Evolutionary conservation across 2,329 filamentous ascomycete genomes (phyloP), one percentile per base, ranked within the genome.

Genomic region (Epichloe bromicola): DNA sequence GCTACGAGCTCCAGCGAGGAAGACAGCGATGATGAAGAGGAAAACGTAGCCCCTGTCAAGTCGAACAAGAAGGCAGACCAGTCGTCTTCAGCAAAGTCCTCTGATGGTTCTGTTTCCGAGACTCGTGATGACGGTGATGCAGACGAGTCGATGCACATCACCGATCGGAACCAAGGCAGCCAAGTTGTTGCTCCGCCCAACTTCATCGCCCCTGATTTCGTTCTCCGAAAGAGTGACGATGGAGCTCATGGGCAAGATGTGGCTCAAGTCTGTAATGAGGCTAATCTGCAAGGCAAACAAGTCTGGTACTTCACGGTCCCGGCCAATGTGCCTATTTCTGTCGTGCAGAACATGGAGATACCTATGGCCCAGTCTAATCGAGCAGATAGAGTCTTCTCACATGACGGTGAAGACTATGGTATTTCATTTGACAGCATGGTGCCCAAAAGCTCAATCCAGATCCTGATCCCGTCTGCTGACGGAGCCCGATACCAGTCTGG

Each of bases 301-400:
- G 72, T 89, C 53, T 90, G 85, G 86, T 86, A 88, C 63, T 87
- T 90, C 58, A 86, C 83, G 10, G 82, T 83, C 3, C 86, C 86
- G 2, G 76, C 80, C 5, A 79, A 79, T 11, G 69, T 88, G 3
- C 80, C 85, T n/a, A 74, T 89, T 51, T 79, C 78, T 11, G 73
- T 83, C 1, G 68, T 89, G 45, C 77, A 81, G 61, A 74, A 82
- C 56, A 70, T 88, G 54, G 75, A 82, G 38, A 75, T 87, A 41
- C 74, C 74, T 10, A 62, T 79, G 58, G 75, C 80, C 51, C 72
- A 76, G 49, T 73, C 75, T 2, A 68, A 74, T 53, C 67, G 72
- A 2, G 74, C 74, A 5, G 70, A 76, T 37, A 58, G 75, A 4
- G 66, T 86, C 14, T 67, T 88, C n/a, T 75, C 72, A 11, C 75